These are phyloP conservation scores for Trichophyton schoenleinii DNA, from an alignment of 2,329 filamentous ascomycete genomes.

Conservation along the genomic window DNA sequence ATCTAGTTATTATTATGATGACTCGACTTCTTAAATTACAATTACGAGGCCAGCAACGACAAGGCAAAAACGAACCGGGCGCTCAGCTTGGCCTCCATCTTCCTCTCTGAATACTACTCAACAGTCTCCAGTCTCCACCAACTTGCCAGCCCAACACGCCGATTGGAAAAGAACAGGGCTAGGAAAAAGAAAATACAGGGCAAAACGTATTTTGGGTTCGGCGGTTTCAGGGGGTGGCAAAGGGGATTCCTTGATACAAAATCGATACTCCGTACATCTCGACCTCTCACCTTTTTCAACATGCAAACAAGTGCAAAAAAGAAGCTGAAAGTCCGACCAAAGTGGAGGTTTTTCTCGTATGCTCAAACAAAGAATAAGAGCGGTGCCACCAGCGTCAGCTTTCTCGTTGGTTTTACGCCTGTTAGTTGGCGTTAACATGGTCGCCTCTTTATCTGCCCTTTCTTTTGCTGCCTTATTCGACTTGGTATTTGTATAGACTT, in stretches of 20 bases:
- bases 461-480: neutral
- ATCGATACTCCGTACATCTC: neutral
- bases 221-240: slow-evolving; percentile 5
- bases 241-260: neutral
- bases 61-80: too few species aligned
- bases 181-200: neutral
- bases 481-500: neutral
- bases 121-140: too few species aligned
- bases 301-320: neutral
- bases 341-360: slow-evolving; percentile 3
- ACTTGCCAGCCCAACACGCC: too few species aligned
- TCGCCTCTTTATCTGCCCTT: neutral
- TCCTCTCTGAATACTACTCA: too few species aligned
- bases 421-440: neutral
- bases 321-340: neutral
- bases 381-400: neutral
- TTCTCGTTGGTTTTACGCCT: neutral
- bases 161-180: too few species aligned
- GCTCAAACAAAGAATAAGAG: neutral
- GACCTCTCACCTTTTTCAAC: neutral
- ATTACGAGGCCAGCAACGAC: too few species aligned
- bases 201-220: neutral
- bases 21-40: neutral
- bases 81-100: too few species aligned
- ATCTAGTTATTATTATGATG: neutral